Conservation (phyloP, 306 rosid species). For the Elaeagnus macrophylla region DNA sequence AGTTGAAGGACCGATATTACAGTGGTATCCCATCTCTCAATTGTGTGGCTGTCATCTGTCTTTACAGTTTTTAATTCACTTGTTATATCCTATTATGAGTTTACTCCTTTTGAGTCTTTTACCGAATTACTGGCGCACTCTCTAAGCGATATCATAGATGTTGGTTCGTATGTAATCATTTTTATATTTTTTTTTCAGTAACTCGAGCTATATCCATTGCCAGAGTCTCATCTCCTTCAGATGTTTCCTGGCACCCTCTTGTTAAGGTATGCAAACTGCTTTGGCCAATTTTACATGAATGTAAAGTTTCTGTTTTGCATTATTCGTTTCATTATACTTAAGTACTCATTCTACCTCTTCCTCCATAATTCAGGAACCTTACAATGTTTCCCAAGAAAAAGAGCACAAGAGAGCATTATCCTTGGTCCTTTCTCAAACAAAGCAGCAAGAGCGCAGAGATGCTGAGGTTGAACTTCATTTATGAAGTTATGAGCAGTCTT, state of each 20-base stretch:
- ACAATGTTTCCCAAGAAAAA: conserved; percentile 66
- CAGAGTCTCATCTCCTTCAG: conserved; percentile 58
- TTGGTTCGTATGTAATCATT: conserved; percentile 3
- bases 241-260: conserved; percentile 55
- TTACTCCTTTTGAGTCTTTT: not conserved
- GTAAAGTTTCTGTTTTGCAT: not conserved
- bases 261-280: conserved; percentile 50
- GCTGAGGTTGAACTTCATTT: conserved; percentile 49
- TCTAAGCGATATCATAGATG: conserved; percentile 16
- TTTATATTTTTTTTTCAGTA: conserved; percentile 31
- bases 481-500: not conserved
- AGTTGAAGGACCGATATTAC: conserved; percentile 86
- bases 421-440: conserved; percentile 93
- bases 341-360: conserved; percentile 8
- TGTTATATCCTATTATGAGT: conserved; percentile 1
- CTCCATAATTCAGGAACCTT: conserved; percentile 55
- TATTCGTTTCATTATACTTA: not conserved
- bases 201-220: conserved; percentile 53
- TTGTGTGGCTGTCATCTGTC: conserved; percentile 12
- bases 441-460: conserved; percentile 81
- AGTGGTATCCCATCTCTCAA: conserved; percentile 45
- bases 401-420: conserved; percentile 84
- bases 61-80: conserved; percentile 4
- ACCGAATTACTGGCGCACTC: too few species aligned
- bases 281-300: conserved; percentile 3